Conservation (phyloP, 306 rosid species). For the Cicer judaicum region DNA sequence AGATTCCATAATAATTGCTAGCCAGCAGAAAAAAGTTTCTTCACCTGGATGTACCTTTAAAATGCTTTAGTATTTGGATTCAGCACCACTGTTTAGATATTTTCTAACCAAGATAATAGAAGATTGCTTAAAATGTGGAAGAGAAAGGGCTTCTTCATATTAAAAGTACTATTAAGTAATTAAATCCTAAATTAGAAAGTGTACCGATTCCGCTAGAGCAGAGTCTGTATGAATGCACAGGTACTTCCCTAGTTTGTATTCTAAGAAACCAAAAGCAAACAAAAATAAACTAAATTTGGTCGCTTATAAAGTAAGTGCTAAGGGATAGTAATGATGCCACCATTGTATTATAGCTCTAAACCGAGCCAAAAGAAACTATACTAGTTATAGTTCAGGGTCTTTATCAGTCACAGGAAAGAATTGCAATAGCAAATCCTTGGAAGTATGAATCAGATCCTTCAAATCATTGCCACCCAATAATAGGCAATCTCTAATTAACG, state of each 20-base stretch:
- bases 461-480: slow-evolving; percentile 74
- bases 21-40: too few species aligned
- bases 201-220: background rate
- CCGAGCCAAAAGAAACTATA: background rate
- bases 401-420: slow-evolving; percentile 34
- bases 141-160: too few species aligned
- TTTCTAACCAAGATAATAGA: too few species aligned
- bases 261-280: slow-evolving; percentile 23
- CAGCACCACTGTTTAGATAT: too few species aligned
- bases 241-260: background rate
- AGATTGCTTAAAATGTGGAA: too few species aligned
- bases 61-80: too few species aligned
- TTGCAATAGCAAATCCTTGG: slow-evolving; percentile 64
- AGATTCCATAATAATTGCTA: too few species aligned
- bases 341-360: slow-evolving; percentile 2
- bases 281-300: background rate
- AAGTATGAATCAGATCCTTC: slow-evolving; percentile 57
- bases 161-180: too few species aligned
- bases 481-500: slow-evolving; percentile 76
- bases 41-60: too few species aligned
- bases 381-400: slow-evolving; percentile 49
- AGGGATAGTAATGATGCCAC: background rate
- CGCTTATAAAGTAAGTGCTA: background rate
- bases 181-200: background rate
- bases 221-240: too few species aligned